Evolutionary conservation across 2,329 filamentous ascomycete genomes (phyloP).

Genomic region (Tricladium varicosporioides): DNA sequence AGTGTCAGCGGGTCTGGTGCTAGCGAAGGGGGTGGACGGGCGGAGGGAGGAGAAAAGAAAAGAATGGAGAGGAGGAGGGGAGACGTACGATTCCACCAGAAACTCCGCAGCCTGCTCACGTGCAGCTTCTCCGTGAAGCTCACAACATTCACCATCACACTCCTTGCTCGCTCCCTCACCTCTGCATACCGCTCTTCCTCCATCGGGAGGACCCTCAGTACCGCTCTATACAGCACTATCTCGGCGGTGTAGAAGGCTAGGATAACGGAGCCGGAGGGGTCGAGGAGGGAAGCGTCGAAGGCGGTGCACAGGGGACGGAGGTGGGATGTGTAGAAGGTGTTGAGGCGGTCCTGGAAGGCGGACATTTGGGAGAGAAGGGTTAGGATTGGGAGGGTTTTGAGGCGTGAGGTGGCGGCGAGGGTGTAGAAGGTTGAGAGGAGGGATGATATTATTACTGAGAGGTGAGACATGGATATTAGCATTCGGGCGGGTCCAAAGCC

Average conservation of each 20-base stretch:
- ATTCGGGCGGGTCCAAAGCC: conserved; percentile 19
- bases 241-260: conserved; percentile 24
- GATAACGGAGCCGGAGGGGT: conserved; percentile 20
- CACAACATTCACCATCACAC: conserved; percentile 15
- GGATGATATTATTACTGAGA: conserved; percentile 50
- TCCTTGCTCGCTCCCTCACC: conserved; percentile 18
- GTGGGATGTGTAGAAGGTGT: conserved; percentile 21
- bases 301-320: conserved; percentile 17
- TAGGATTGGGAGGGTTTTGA: conserved; percentile 16
- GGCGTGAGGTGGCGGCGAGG: conserved; percentile 24
- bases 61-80: not conserved
- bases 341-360: conserved; percentile 21
- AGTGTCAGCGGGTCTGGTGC: too few species aligned
- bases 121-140: conserved; percentile 25
- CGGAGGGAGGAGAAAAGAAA: conserved; percentile 23
- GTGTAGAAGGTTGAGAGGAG: conserved; percentile 49
- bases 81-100: conserved; percentile 30
- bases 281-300: conserved; percentile 10
- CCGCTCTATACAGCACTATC: conserved; percentile 23
- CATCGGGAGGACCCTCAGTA: conserved; percentile 22
- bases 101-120: conserved; percentile 21
- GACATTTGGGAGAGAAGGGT: conserved; percentile 20
- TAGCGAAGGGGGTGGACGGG: too few species aligned
- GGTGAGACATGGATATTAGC: conserved; percentile 49
- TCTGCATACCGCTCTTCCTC: conserved; percentile 14